These are phyloP conservation scores for Cutaneotrichosporon mucoides DNA, from an alignment of 1,284 basidiomycete species.

Conservation along the genomic window DNA sequence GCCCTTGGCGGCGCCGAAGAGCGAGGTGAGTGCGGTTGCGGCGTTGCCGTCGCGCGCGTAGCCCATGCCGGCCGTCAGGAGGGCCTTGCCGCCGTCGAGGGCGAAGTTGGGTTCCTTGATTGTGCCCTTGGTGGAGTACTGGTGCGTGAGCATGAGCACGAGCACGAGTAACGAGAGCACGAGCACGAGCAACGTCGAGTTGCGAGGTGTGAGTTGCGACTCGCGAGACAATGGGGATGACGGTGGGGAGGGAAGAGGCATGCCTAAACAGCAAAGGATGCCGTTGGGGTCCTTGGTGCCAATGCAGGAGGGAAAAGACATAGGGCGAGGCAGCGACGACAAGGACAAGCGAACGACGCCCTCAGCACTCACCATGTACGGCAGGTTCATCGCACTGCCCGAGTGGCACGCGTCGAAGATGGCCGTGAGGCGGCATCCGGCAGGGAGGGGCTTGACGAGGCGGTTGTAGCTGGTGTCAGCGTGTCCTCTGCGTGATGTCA, in stretches of 20 bases:
- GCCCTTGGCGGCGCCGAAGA: conserved; percentile 40
- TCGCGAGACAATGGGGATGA: too few relatives aligned
- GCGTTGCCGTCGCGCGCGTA: conserved; percentile 61
- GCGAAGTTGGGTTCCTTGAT: conserved; percentile 86
- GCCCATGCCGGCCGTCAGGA: conserved; percentile 53
- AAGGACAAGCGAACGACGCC: too few relatives aligned
- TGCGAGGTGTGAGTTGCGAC: too few relatives aligned
- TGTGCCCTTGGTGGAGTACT: conserved; percentile 87
- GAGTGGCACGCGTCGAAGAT: conserved; percentile 66
- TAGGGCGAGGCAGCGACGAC: too few relatives aligned
- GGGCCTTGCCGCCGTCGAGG: conserved; percentile 69
- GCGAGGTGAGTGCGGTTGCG: conserved; percentile 59
- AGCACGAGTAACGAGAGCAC: too few relatives aligned
- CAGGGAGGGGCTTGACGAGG: conserved; percentile 63
- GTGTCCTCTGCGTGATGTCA: neutral
- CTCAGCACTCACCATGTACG: conserved; percentile 43
- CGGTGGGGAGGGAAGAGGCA: too few relatives aligned
- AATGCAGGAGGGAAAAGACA: too few relatives aligned
- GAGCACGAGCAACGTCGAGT: too few relatives aligned
- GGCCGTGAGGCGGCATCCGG: conserved; percentile 80
- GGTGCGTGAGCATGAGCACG: conserved; percentile 3
- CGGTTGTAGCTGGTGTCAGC: conserved; percentile 49
- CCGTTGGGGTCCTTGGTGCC: too few relatives aligned
- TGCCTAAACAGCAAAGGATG: too few relatives aligned
- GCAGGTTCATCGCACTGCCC: conserved; percentile 51